Conservation (phyloP, 169 alveolate genomes). For the Plasmodium ovale region DNA sequence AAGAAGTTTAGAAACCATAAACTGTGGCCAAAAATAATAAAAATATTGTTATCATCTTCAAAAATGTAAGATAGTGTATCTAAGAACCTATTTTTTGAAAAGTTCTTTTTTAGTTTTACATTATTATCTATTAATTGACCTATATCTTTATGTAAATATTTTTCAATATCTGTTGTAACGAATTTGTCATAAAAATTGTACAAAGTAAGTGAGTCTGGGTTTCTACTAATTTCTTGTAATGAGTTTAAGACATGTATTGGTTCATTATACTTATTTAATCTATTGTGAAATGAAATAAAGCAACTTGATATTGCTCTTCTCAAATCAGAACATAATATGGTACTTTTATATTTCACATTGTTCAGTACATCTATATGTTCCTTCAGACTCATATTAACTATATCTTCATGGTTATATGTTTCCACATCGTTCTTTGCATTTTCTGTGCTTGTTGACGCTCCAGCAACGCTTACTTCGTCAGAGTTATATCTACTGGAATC, state of each 20-base stretch:
- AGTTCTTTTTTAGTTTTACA: background rate
- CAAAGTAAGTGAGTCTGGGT: constrained; percentile 35
- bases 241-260: constrained; percentile 19
- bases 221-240: constrained; percentile 63
- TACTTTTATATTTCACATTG: constrained; percentile 27
- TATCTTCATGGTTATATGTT: constrained; percentile 4
- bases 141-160: constrained; percentile 26
- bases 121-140: constrained; percentile 13
- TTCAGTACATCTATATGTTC: constrained; percentile 50
- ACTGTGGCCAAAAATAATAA: constrained; percentile 70
- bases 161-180: constrained; percentile 20
- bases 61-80: constrained; percentile 46
- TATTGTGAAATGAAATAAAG: constrained; percentile 37
- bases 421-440: background rate
- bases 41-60: constrained; percentile 27
- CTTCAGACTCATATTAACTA: constrained; percentile 6
- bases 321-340: constrained; percentile 41
- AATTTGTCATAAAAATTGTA: constrained; percentile 22
- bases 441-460: background rate
- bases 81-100: background rate
- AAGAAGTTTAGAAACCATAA: constrained; percentile 36
- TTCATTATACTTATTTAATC: constrained; percentile 27
- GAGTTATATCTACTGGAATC: no score
- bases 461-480: background rate
- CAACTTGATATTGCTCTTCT: constrained; percentile 70